Evolutionary conservation across 1,284 basidiomycete species (phyloP).

Genomic region (Ustilago vetiveriae): DNA sequence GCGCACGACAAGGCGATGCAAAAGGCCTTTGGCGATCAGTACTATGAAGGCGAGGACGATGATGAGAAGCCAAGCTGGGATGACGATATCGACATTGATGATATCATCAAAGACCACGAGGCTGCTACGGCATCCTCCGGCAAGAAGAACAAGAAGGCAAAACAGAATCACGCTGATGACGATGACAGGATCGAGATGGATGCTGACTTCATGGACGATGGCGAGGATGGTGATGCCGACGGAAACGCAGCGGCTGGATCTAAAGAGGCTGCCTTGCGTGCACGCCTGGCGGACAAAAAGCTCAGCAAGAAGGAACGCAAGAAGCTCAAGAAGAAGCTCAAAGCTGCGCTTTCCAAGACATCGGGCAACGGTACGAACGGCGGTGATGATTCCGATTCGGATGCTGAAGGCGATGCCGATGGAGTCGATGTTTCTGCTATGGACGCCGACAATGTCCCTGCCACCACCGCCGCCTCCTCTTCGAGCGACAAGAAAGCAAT

Average conservation of each 20-base stretch:
- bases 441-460: slow-evolving; percentile 34
- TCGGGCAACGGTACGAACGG: slow-evolving; percentile 33
- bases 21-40: slow-evolving; percentile 57
- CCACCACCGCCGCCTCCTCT: not conserved
- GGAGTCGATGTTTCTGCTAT: slow-evolving; percentile 62
- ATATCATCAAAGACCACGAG: slow-evolving; percentile 72
- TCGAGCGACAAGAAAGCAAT: slow-evolving; percentile 65
- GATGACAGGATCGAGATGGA: slow-evolving; percentile 75
- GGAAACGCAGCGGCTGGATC: slow-evolving; percentile 25
- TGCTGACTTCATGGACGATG: slow-evolving; percentile 72
- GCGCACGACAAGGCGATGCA: slow-evolving; percentile 63
- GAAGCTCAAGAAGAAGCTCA: slow-evolving; percentile 67
- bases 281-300: slow-evolving; percentile 68
- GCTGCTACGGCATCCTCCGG: slow-evolving; percentile 67
- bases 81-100: slow-evolving; percentile 82
- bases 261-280: slow-evolving; percentile 39
- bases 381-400: slow-evolving; percentile 29
- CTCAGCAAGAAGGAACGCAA: slow-evolving; percentile 84
- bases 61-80: slow-evolving; percentile 83
- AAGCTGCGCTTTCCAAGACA: slow-evolving; percentile 64
- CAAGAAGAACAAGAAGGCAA: slow-evolving; percentile 72
- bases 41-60: slow-evolving; percentile 53
- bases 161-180: slow-evolving; percentile 23
- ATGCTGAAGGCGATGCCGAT: slow-evolving; percentile 12
- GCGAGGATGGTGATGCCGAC: slow-evolving; percentile 2